phyloP scores from a whole-genome alignment of 768 basidiomycete genomes.

The Rhizopogon vulgaris region DNA sequence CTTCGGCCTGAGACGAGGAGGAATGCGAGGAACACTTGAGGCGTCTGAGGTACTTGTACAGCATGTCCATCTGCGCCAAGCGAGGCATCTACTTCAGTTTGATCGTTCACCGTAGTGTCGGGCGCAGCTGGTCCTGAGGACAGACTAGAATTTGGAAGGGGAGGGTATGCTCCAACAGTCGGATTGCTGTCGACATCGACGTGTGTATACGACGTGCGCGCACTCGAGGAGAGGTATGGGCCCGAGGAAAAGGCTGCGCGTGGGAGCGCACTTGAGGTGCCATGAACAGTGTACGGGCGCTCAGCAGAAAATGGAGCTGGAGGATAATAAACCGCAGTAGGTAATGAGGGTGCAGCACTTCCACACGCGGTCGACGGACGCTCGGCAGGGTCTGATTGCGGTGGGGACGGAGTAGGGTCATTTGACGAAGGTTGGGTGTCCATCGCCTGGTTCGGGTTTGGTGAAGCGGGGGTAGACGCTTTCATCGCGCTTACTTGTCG shows the following conservation, averaged over 20 bases:
- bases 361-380: constrained; percentile 26
- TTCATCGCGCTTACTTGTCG: not conserved
- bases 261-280: constrained; percentile 2
- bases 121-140: not conserved
- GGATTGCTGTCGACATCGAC: constrained; percentile 33
- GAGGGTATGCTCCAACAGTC: constrained; percentile 15
- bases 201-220: constrained; percentile 49
- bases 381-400: constrained; percentile 19
- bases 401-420: constrained; percentile 11
- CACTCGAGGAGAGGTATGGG: constrained; percentile 33
- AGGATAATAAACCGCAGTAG: constrained; percentile 5
- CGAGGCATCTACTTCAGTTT: constrained; percentile 4
- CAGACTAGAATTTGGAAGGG: constrained; percentile 6
- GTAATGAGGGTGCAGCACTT: constrained; percentile 8
- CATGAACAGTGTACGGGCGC: constrained; percentile 15
- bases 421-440: constrained; percentile 3
- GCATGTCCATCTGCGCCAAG: constrained; percentile 2
- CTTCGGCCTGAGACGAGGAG: constrained; percentile 64
- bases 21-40: constrained; percentile 64
- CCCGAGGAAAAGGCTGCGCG: constrained; percentile 2
- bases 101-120: constrained; percentile 6
- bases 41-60: constrained; percentile 45
- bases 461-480: not conserved
- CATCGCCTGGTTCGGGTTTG: not conserved
- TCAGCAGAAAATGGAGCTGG: constrained; percentile 6